Evolutionary conservation across 1,284 basidiomycete species (phyloP), one percentile per base, ranked within the genome.

Genomic region (Melampsora abietis-canadensis): DNA sequence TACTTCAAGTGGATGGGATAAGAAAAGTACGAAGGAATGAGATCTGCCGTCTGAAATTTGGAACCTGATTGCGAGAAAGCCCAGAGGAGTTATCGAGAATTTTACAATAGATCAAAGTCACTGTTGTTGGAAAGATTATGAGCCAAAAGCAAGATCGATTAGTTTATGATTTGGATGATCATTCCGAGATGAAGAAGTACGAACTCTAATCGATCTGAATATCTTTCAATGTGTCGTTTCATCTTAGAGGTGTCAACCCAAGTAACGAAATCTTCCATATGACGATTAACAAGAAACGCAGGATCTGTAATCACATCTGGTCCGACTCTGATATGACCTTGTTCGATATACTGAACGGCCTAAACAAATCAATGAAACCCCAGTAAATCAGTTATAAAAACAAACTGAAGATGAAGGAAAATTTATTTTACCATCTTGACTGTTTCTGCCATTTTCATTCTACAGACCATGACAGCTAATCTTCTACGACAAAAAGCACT

Each of bases 221-320:
- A 98, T 77, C 86, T 85, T 89, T 95, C 91, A 81, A 98, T 89
- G 0, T 92, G 94, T 77, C 95, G 87, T 87, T 96, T 98, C 82
- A 98, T 87, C 82, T 95, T 96, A 78, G 91, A 94, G 30, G 93
- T 94, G 82, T 98, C 94, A 19, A 98, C 94, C 96, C 96, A 99
- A 24, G 96, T 98, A 63, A 98, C 93, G 83, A 97, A 98, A 85
- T 99, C 96, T 82, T 98, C 94, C 92, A 96, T 94, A 79, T 94
- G 92, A 62, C 81, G 78, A 30, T 94, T 96, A 77, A 99, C 94
- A 75, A 98, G 86, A 84, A 91, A 98, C 0, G 95, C 96, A 1
- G 96, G 96, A 82, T 99, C 96, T 0, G 91, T 95, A 80, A 98
- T 89, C 0, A 92, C 92, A 79, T 97, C 92, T 31, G 96, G 93